These are phyloP conservation scores for Chlorella sp. DNA, from an alignment of 139 green algal species.

Conservation along the genomic window DNA sequence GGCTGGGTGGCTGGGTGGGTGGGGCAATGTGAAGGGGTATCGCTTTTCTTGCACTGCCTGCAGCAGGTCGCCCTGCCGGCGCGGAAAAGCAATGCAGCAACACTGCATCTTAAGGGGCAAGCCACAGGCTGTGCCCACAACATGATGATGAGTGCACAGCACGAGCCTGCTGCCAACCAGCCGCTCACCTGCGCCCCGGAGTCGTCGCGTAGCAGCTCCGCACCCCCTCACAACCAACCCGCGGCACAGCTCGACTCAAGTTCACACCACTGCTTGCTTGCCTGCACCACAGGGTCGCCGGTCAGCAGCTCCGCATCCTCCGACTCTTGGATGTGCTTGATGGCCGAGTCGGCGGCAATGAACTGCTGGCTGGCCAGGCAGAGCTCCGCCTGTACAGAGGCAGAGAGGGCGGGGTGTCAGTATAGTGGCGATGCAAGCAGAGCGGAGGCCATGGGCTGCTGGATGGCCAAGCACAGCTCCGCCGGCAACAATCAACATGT, in stretches of 20 bases:
- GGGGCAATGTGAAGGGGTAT: too few species aligned
- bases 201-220: background rate
- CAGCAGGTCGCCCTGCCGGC: too few species aligned
- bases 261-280: background rate
- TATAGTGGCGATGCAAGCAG: too few species aligned
- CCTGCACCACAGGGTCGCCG: background rate
- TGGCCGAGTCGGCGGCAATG: conserved; percentile 30
- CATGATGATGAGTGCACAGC: too few species aligned
- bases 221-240: background rate
- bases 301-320: conserved; percentile 9
- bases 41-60: too few species aligned
- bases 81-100: too few species aligned
- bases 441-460: conserved; percentile 32
- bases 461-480: conserved; percentile 17
- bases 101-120: too few species aligned
- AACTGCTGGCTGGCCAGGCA: conserved; percentile 36
- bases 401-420: background rate
- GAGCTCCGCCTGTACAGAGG: conserved; percentile 28
- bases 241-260: too few species aligned
- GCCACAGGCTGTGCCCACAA: too few species aligned
- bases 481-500: background rate
- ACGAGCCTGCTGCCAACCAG: too few species aligned
- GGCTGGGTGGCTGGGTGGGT: too few species aligned
- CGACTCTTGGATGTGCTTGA: conserved; percentile 21
- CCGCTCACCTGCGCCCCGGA: background rate